Evolutionary conservation across 2,329 filamentous ascomycete species (phyloP).

Genomic region (Didymosphaeria variabile): DNA sequence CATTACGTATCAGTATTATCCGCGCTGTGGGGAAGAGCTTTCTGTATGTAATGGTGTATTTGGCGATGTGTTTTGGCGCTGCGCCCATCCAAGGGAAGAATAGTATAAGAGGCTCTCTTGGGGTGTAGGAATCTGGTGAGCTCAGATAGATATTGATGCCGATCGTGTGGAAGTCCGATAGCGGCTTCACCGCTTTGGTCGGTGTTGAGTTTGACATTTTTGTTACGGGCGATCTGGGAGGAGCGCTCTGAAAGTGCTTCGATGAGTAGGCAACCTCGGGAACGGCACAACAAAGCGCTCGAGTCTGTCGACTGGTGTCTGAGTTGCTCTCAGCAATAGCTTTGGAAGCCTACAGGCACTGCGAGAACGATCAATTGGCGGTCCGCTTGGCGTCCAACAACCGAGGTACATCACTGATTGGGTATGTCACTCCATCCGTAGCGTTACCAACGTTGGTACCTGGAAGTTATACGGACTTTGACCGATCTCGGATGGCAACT

Average conservation of each 20-base stretch:
- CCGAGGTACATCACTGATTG: conserved; percentile 3
- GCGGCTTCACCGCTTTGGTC: conserved; percentile 25
- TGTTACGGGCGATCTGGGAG: neutral
- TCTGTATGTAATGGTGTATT: conserved; percentile 46
- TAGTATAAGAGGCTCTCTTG: conserved; percentile 37
- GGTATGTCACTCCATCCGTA: neutral
- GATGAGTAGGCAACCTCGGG: neutral
- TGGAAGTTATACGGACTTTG: neutral
- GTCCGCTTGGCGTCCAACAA: conserved; percentile 11
- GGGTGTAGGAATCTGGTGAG: conserved; percentile 30
- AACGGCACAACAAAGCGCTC: neutral
- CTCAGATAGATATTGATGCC: conserved; percentile 47
- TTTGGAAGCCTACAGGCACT: neutral
- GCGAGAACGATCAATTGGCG: neutral
- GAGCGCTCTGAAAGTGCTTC: neutral
- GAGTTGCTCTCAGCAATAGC: neutral
- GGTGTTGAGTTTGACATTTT: conserved; percentile 2
- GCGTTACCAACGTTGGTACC: no score
- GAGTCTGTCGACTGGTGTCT: neutral
- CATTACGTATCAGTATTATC: conserved; percentile 43
- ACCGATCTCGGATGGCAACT: neutral
- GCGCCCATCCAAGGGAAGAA: conserved; percentile 49
- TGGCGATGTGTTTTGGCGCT: conserved; percentile 47
- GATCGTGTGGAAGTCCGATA: conserved; percentile 43
- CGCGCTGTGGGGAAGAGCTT: conserved; percentile 41